phyloP scores from a whole-genome alignment of 176 grass and related monocot genomes.

The Dactylis glomerata region DNA sequence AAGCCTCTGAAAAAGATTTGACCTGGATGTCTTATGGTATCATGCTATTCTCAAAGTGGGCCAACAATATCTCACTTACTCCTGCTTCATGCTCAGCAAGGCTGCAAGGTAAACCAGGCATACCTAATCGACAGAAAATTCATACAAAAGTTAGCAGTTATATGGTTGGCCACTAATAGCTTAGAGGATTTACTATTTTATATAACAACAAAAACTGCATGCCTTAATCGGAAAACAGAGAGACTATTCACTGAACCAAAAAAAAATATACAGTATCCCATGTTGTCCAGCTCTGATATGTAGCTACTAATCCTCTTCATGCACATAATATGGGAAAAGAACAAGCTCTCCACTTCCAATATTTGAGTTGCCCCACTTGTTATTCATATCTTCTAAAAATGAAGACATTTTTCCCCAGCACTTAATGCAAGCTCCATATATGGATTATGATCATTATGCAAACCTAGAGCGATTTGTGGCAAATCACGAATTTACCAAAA shows the following conservation, averaged over 20 bases:
- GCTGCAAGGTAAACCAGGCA: constrained; percentile 90
- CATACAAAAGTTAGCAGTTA: constrained; percentile 9
- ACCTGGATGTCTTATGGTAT: constrained; percentile 43
- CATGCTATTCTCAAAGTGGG: constrained; percentile 50
- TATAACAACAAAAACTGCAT: constrained; percentile 18
- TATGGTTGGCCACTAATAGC: background rate
- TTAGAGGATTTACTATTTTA: background rate
- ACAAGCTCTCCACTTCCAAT: too few species aligned
- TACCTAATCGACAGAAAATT: constrained; percentile 53
- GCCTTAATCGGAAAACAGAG: constrained; percentile 87
- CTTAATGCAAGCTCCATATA: too few species aligned
- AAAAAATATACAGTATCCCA: constrained; percentile 62
- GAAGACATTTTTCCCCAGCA: constrained; percentile 91
- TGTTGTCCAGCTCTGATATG: constrained; percentile 68
- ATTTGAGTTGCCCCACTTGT: too few species aligned
- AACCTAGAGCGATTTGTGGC: too few species aligned
- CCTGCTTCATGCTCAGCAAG: constrained; percentile 52
- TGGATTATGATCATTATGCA: constrained; percentile 85
- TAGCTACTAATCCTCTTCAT: constrained; percentile 69
- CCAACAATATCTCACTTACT: constrained; percentile 36
- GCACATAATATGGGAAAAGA: too few species aligned
- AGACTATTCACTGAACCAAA: constrained; percentile 73
- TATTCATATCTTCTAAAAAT: constrained; percentile 81
- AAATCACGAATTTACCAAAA: too few species aligned
- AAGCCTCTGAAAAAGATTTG: constrained; percentile 25